These are phyloP conservation scores for Calonectria pseudoreteaudii DNA, from an alignment of 2,329 filamentous ascomycete species.

Conservation along the genomic window DNA sequence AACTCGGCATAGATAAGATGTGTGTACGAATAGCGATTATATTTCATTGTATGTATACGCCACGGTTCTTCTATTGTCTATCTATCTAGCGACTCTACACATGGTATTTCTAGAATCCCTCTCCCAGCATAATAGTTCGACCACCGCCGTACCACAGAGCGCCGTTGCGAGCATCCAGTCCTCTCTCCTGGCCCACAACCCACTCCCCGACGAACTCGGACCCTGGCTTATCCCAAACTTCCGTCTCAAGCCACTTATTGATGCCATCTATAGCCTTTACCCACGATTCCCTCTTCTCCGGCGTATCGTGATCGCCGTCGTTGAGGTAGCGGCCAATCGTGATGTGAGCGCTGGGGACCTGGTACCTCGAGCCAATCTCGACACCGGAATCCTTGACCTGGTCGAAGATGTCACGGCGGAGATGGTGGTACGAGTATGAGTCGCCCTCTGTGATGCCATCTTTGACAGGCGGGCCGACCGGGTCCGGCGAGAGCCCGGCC, in stretches of 20 bases:
- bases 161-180: slow-evolving; percentile 81
- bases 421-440: slow-evolving; percentile 88
- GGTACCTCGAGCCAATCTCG: slow-evolving; percentile 82
- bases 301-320: slow-evolving; percentile 71
- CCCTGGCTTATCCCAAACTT: slow-evolving; percentile 73
- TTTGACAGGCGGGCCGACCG: slow-evolving; percentile 51
- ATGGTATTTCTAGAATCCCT: slow-evolving; percentile 63
- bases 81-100: too few relatives aligned
- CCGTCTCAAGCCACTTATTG: slow-evolving; percentile 78
- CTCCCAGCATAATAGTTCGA: slow-evolving; percentile 72
- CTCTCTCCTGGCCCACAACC: slow-evolving; percentile 87
- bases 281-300: slow-evolving; percentile 71
- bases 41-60: too few relatives aligned
- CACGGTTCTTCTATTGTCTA: too few relatives aligned
- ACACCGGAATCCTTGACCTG: slow-evolving; percentile 72
- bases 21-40: too few relatives aligned
- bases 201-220: slow-evolving; percentile 74
- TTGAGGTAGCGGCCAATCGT: slow-evolving; percentile 86
- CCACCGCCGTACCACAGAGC: slow-evolving; percentile 90
- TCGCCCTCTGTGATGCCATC: slow-evolving; percentile 64
- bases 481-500: slow-evolving; percentile 51
- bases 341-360: slow-evolving; percentile 90
- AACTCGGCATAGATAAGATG: too few relatives aligned
- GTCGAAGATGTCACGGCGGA: slow-evolving; percentile 81
- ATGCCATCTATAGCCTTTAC: slow-evolving; percentile 78